Conservation (phyloP, 1,284 basidiomycete species). For the Cutaneotrichosporon sp. region DNA sequence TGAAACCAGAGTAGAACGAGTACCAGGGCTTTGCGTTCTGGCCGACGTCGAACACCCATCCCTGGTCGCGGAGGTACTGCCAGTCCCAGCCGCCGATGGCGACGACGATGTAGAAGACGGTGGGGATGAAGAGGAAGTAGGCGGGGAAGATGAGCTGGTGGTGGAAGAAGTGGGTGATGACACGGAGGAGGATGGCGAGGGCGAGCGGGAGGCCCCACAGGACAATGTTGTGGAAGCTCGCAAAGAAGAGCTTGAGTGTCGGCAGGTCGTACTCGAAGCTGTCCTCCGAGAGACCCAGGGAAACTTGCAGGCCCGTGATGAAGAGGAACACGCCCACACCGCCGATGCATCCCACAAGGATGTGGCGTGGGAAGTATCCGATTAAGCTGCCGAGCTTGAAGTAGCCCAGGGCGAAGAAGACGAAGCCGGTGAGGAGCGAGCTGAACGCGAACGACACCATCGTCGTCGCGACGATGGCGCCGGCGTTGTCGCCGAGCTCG, state of each 20-base stretch:
- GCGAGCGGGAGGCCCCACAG: slow-evolving; percentile 76
- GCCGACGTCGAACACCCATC: slow-evolving; percentile 90
- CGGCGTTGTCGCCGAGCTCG: slow-evolving; percentile 69
- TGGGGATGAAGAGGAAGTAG: slow-evolving; percentile 83
- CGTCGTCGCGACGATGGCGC: slow-evolving; percentile 83
- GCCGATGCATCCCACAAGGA: slow-evolving; percentile 93
- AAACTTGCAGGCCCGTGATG: slow-evolving; percentile 82
- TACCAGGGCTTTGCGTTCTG: slow-evolving; percentile 70
- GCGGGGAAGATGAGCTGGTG: slow-evolving; percentile 91
- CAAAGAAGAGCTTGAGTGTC: slow-evolving; percentile 63
- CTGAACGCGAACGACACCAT: slow-evolving; percentile 87
- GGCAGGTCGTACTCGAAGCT: slow-evolving; percentile 68
- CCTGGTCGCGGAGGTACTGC: slow-evolving; percentile 61
- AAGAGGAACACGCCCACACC: slow-evolving; percentile 93
- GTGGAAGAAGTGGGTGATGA: slow-evolving; percentile 77
- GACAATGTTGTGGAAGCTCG: slow-evolving; percentile 63
- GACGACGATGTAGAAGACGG: slow-evolving; percentile 80
- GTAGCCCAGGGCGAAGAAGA: slow-evolving; percentile 82
- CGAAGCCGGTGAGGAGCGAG: slow-evolving; percentile 87
- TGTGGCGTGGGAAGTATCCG: slow-evolving; percentile 96
- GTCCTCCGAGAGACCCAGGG: slow-evolving; percentile 79
- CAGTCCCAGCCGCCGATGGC: slow-evolving; percentile 67
- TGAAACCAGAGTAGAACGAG: slow-evolving; percentile 74
- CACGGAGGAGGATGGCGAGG: slow-evolving; percentile 74
- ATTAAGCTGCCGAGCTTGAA: slow-evolving; percentile 82